phyloP scores from a whole-genome alignment of 2,329 filamentous ascomycete genomes.

The Exophiala xenobiotica region DNA sequence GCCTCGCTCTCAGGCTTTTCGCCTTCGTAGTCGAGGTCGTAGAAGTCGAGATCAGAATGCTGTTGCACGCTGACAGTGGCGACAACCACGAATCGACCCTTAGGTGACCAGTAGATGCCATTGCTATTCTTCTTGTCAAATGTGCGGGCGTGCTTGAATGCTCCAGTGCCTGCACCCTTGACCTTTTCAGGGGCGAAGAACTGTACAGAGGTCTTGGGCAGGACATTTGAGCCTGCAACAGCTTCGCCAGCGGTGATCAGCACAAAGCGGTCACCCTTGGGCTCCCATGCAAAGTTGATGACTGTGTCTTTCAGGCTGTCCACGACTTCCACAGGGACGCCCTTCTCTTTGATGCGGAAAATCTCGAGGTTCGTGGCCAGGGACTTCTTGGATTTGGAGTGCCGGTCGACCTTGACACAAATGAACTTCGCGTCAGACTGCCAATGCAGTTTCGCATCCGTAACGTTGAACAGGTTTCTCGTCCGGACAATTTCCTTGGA shows the following conservation, averaged over 20 bases:
- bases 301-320: constrained; percentile 98
- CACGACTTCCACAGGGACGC: constrained; percentile 95
- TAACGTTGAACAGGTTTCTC: constrained; percentile 96
- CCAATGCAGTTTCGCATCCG: constrained; percentile 98
- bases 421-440: constrained; percentile 92
- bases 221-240: constrained; percentile 71
- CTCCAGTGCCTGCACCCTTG: constrained; percentile 73
- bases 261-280: constrained; percentile 94
- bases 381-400: constrained; percentile 99
- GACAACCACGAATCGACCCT: constrained; percentile 90
- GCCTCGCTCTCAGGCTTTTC: constrained; percentile 92
- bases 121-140: constrained; percentile 99
- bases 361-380: constrained; percentile 96
- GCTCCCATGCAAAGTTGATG: constrained; percentile 99
- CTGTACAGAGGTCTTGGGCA: constrained; percentile 88
- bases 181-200: constrained; percentile 97
- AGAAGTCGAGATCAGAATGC: constrained; percentile 95
- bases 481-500: constrained; percentile 92
- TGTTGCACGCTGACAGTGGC: constrained; percentile 91
- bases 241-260: constrained; percentile 93
- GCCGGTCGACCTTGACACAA: constrained; percentile 96
- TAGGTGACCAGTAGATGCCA: constrained; percentile 98
- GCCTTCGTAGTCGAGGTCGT: constrained; percentile 95
- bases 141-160: constrained; percentile 94
- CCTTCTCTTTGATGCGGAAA: constrained; percentile 96